Base-by-base conservation (phyloP, 1,284 basidiomycete genomes). In the Stygiomarasmius scandens region DNA sequence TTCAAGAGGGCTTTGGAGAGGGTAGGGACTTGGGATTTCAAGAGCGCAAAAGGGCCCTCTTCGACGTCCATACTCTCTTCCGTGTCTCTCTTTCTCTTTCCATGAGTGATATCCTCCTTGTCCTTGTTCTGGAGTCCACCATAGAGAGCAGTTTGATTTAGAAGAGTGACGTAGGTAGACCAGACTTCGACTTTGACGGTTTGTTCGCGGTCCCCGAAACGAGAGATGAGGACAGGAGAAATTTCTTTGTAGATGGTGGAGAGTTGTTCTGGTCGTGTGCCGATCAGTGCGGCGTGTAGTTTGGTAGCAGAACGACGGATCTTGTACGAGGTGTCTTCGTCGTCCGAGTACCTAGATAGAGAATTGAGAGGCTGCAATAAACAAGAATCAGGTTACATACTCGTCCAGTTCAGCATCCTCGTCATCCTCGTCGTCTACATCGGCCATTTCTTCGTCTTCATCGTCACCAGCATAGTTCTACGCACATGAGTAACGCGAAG, bases 251-350 rank as follows among this genome's bases (percentile, higher is more conserved):
- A 96, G 52, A 97, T 82, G 1, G 87, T 79, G 3, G 80, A 74
- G 3, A 98, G 80, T 2, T 96, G 78, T 68, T 97, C 96, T 1
- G 94, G 90, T 11, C 95, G 90, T 3, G 96, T 96, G 14, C 84
- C 85, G 62, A 98, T 89, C 49, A 97, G 80, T 1, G 92, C 90
- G 12, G 87, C 79, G 12, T 99, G 81, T 1, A 98, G 79, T 70
- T 98, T 98, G 23, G 95, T 95, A 3, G 97, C 90, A 3, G 93
- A 90, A 53, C 96, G 86, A 59, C 97, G 89, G 60, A 98, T 95
- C 75, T 98, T 98, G 85, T 98, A 99, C 0, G 96, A 98, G n/a
- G 93, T 91, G 69, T 99, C 97, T 69, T 99, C 97, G 63, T 99
- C 96, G 66, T 99, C 96, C 6, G 94, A 95, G 71, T 98, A 98